Conservation (phyloP, 2,329 filamentous ascomycete genomes). For the Fusarium hostae region DNA sequence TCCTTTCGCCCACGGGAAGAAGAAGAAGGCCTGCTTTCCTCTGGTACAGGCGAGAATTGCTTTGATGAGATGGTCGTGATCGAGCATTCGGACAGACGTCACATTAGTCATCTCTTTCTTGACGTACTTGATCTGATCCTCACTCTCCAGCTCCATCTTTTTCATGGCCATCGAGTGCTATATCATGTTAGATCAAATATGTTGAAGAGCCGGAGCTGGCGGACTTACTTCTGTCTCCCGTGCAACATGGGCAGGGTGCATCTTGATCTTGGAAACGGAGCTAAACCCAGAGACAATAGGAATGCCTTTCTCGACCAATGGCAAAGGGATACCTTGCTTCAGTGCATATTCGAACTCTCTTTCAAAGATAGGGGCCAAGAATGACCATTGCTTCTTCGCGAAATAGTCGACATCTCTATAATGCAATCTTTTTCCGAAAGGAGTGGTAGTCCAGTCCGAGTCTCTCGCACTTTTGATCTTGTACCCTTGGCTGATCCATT, state of each 20-base stretch:
- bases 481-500: background rate
- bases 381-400: background rate
- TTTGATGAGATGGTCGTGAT: background rate
- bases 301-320: background rate
- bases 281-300: background rate
- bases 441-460: background rate
- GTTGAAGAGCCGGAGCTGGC: fast-evolving
- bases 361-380: background rate
- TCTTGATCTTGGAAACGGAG: background rate
- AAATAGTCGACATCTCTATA: background rate
- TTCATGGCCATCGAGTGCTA: background rate
- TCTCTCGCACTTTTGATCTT: background rate
- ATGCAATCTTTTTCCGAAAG: background rate
- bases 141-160: background rate
- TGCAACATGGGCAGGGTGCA: background rate
- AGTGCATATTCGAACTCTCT: background rate
- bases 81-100: background rate
- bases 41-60: background rate
- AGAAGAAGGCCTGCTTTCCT: background rate
- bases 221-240: background rate
- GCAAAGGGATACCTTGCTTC: background rate
- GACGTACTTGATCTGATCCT: background rate
- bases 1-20: background rate
- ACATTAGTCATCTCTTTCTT: background rate
- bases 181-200: background rate